Evolutionary conservation across 2,329 filamentous ascomycete species (phyloP).

Genomic region (Botrytis elliptica): DNA sequence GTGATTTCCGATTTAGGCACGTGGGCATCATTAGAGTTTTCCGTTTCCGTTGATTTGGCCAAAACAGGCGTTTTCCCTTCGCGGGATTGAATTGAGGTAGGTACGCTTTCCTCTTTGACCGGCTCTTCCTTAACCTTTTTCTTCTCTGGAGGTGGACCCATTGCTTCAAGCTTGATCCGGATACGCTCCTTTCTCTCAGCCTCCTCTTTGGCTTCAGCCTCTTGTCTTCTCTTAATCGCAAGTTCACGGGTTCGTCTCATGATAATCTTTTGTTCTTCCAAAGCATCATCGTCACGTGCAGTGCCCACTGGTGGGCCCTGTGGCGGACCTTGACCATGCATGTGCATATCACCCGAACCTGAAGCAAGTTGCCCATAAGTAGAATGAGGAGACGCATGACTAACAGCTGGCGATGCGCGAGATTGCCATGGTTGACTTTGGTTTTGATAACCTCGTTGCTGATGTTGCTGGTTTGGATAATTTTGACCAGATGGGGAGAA

Average conservation of each 20-base stretch:
- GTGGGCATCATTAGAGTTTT: constrained; percentile 25
- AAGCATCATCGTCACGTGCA: constrained; percentile 51
- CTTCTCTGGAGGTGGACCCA: constrained; percentile 64
- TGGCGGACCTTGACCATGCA: constrained; percentile 21
- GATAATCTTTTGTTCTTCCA: constrained; percentile 64
- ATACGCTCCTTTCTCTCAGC: constrained; percentile 70
- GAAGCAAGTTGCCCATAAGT: constrained; percentile 38
- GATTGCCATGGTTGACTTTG: constrained; percentile 43
- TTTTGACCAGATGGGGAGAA: constrained; percentile 38
- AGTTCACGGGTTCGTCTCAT: constrained; percentile 71
- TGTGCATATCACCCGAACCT: constrained; percentile 39
- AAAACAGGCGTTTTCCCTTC: constrained; percentile 25
- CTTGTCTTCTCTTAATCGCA: constrained; percentile 65
- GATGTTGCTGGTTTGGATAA: constrained; percentile 30
- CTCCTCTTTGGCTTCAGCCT: constrained; percentile 70
- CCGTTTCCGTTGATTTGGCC: constrained; percentile 25
- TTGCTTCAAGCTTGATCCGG: constrained; percentile 66
- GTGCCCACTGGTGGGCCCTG: constrained; percentile 36
- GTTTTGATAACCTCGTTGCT: constrained; percentile 19
- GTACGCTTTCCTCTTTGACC: constrained; percentile 46
- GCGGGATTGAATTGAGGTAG: constrained; percentile 38
- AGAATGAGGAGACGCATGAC: constrained; percentile 39
- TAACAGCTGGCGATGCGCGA: constrained; percentile 40
- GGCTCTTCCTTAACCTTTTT: constrained; percentile 56
- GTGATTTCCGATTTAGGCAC: constrained; percentile 22